Conservation (phyloP, 2,329 filamentous ascomycete species). For the Monilinia polystroma region DNA sequence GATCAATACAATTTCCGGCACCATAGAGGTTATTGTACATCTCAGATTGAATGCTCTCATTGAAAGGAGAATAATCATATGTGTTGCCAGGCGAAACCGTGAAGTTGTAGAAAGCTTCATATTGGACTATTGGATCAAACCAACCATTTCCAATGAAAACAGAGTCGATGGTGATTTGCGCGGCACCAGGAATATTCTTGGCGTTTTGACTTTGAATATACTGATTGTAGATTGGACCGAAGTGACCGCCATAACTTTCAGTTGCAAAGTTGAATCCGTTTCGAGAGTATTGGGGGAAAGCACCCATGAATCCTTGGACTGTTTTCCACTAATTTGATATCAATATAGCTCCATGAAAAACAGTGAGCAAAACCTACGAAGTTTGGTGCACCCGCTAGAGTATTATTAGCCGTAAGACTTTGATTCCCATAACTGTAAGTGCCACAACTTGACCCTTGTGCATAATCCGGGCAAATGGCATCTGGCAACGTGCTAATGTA, state of each 20-base stretch:
- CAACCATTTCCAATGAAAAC: conserved; percentile 59
- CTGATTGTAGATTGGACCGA: conserved; percentile 58
- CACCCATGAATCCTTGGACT: conserved; percentile 62
- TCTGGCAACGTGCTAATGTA: conserved; percentile 47
- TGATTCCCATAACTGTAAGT: conserved; percentile 55
- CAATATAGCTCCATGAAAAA: background rate
- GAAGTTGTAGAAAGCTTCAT: conserved; percentile 58
- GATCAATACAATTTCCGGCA: conserved; percentile 58
- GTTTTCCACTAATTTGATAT: conserved; percentile 46
- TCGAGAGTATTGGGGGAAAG: conserved; percentile 52
- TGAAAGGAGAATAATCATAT: conserved; percentile 54
- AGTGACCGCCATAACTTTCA: conserved; percentile 59
- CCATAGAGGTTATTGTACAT: conserved; percentile 62
- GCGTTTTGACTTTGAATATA: conserved; percentile 61
- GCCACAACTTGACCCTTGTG: conserved; percentile 46
- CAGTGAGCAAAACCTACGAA: conserved; percentile 44
- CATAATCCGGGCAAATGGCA: conserved; percentile 52
- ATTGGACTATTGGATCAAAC: conserved; percentile 57
- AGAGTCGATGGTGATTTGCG: conserved; percentile 49
- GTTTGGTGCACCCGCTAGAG: conserved; percentile 52
- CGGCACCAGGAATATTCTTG: conserved; percentile 49
- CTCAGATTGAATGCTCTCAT: conserved; percentile 48
- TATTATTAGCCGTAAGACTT: conserved; percentile 53
- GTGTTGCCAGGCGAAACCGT: conserved; percentile 51
- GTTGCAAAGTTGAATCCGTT: conserved; percentile 55